Percentiles rank a stretch among this genome's conserved stretches.
Evolutionary conservation across 345 rosid genomes (phyloP).

Genomic region (Noccaea caerulescens): DNA sequence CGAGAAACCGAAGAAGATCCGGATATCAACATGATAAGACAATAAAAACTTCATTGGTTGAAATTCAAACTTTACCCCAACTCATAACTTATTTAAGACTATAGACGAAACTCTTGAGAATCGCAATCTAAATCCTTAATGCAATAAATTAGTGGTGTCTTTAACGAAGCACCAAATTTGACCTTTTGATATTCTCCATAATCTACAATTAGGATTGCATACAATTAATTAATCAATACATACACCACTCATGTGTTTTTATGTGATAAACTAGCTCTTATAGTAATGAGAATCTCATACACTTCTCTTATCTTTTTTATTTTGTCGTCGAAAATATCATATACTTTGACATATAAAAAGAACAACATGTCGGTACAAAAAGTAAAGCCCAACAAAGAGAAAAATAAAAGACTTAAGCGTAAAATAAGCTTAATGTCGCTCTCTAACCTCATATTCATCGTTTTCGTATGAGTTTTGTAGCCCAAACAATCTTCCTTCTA

Average conservation of each 20-base stretch:
- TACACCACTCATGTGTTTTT: slow-evolving; percentile 13
- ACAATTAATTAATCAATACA: slow-evolving; percentile 1
- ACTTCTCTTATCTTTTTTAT: slow-evolving; percentile 8
- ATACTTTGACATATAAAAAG: not conserved
- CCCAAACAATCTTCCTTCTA: slow-evolving; percentile 22
- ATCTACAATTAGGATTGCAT: not conserved
- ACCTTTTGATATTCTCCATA: slow-evolving; percentile 25
- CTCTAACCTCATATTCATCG: slow-evolving; percentile 32
- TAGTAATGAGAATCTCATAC: slow-evolving; percentile 32
- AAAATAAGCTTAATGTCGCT: slow-evolving; percentile 33
- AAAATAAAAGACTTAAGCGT: not conserved
- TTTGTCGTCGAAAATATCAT: slow-evolving; percentile 13
- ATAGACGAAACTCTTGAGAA: too few relatives aligned
- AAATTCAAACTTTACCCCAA: too few relatives aligned
- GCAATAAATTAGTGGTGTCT: not conserved
- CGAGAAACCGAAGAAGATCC: too few relatives aligned
- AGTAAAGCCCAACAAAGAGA: slow-evolving; percentile 32
- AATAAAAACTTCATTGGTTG: too few relatives aligned
- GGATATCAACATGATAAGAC: too few relatives aligned
- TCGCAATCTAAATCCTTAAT: not conserved
- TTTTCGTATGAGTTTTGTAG: slow-evolving; percentile 35
- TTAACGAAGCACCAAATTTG: slow-evolving; percentile 11
- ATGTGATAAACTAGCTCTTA: slow-evolving; percentile 4
- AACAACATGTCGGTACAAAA: slow-evolving; percentile 35
- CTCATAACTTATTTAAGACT: too few relatives aligned